Conservation (phyloP, 768 basidiomycete genomes). For the Hirschioporus abietinus region DNA sequence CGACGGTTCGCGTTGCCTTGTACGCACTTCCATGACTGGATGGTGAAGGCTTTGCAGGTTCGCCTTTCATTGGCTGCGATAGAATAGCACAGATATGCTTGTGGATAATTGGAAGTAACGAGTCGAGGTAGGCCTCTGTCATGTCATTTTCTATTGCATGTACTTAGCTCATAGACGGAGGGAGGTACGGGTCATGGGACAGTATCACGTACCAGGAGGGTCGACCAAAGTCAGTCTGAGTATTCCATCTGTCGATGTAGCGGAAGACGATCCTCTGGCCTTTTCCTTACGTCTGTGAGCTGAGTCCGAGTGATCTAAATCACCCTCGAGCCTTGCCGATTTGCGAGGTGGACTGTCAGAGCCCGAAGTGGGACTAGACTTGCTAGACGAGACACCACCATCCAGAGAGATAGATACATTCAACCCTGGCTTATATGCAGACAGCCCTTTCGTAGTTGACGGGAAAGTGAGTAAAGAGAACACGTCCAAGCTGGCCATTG, state of each 20-base stretch:
- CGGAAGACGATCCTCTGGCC: constrained; percentile 18
- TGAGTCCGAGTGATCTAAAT: constrained; percentile 59
- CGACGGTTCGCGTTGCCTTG: constrained; percentile 48
- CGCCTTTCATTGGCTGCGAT: neutral
- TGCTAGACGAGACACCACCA: constrained; percentile 12
- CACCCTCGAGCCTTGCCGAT: constrained; percentile 57
- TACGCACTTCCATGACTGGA: constrained; percentile 57
- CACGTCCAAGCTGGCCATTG: constrained; percentile 12
- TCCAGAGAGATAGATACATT: neutral
- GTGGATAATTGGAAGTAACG: neutral
- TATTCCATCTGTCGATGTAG: constrained; percentile 27
- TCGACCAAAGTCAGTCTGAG: constrained; percentile 44
- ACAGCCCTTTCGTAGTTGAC: constrained; percentile 46
- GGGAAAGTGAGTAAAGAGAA: constrained; percentile 43
- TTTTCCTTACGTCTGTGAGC: constrained; percentile 47
- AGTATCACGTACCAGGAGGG: constrained; percentile 31
- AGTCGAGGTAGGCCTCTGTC: neutral
- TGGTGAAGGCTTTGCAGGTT: constrained; percentile 15
- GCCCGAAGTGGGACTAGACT: constrained; percentile 32
- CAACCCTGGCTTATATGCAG: constrained; percentile 28
- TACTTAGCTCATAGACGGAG: neutral
- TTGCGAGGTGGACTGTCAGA: constrained; percentile 61
- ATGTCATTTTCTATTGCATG: constrained; percentile 18
- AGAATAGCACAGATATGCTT: neutral
- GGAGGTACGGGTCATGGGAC: neutral